These are phyloP conservation scores for Colletotrichum sp. DNA, from an alignment of 2,329 filamentous ascomycete genomes.

Conservation along the genomic window DNA sequence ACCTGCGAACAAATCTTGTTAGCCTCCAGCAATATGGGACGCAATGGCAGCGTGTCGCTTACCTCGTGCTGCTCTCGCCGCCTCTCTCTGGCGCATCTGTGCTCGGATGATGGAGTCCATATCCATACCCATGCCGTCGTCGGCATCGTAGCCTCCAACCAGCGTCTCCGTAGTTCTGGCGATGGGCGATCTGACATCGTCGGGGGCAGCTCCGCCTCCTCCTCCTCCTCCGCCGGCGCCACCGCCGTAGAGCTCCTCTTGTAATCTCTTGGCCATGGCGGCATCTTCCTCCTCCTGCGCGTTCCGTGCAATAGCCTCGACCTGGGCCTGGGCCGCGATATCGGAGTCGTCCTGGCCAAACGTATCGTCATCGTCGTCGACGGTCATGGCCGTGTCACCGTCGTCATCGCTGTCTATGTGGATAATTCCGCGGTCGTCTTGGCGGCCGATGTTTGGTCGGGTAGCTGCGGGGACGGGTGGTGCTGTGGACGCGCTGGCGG, in stretches of 20 bases:
- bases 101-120: constrained; percentile 62
- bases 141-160: constrained; percentile 66
- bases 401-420: constrained; percentile 81
- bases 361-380: constrained; percentile 42
- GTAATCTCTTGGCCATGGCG: constrained; percentile 87
- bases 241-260: constrained; percentile 81
- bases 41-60: constrained; percentile 22
- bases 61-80: constrained; percentile 17
- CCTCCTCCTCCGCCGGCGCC: constrained; percentile 42
- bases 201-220: constrained; percentile 49
- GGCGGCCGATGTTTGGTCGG: constrained; percentile 40
- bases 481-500: constrained; percentile 25
- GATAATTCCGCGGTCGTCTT: constrained; percentile 67
- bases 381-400: constrained; percentile 47
- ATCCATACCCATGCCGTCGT: constrained; percentile 62
- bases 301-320: constrained; percentile 44
- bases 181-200: constrained; percentile 86
- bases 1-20: neutral
- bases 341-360: constrained; percentile 43
- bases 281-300: constrained; percentile 85
- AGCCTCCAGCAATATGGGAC: neutral
- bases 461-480: constrained; percentile 31
- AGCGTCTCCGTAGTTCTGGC: constrained; percentile 90
- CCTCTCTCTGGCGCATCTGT: constrained; percentile 57
- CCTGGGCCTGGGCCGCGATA: constrained; percentile 31